Evolutionary conservation across 257 asterid genomes (phyloP), one percentile per base, ranked within the genome.

Genomic region (Gardenia jasminoides): DNA sequence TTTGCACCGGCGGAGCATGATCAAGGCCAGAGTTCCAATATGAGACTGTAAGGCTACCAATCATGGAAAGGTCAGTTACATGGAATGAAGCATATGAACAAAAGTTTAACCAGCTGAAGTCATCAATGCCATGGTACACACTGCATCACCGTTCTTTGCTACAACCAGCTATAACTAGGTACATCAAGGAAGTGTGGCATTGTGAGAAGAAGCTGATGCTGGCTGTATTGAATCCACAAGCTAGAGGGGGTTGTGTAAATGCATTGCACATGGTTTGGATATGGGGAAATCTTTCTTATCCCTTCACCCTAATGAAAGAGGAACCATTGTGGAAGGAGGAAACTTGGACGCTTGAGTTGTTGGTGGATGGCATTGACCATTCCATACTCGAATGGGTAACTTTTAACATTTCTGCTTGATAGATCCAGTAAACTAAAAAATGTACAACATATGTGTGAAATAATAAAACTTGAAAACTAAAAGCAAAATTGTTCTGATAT

Each of bases 1-100:
- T 94, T 44, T 88, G 91, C 74, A 79, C 70, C n/a, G n/a, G n/a
- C 58, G 92, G 86, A 24, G 86, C 96, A 19, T 82, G 78, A 70
- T 68, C 65, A 28, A 85, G 83, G 80, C 79, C 56, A 44, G 93
- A 92, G 36, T 81, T 82, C 33, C 87, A 87, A 24, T 92, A 92
- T 50, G 97, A 92, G 68, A 88, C 91, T 31, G 94, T 94, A 68
- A 92, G 98, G 98, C 82, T 94, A 33, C 98, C 97, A 28, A 50
- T 94, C 4, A 75, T 88, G 65, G 92, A 90, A 16, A 83, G 82
- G 47, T 56, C 82, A 11, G 59, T 15, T 31, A 33, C 76, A 3
- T 88, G 86, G 89, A 79, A 75, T 24, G 92, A 88, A 77, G 87
- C 48, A 41, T 39, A 85, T 2, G 88, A 84, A 20, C 65, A 67